phyloP scores from a whole-genome alignment of 805 yeast species.

The Lachancea kluyveri region DNA sequence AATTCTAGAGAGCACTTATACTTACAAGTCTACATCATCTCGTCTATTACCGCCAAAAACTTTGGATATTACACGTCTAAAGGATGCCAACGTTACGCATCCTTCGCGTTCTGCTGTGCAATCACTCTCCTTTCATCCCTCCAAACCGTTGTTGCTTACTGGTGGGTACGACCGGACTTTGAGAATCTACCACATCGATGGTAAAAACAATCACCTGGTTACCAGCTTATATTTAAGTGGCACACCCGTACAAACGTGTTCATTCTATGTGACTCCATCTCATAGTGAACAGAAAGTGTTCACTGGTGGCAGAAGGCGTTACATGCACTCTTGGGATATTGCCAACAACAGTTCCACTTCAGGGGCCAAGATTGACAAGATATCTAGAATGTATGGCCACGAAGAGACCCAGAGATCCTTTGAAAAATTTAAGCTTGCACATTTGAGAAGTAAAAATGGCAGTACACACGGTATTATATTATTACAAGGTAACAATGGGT shows the following conservation, averaged over 20 bases:
- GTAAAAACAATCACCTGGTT: conserved; percentile 72
- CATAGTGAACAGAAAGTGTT: conserved; percentile 42
- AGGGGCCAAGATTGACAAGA: conserved; percentile 60
- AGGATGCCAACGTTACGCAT: conserved; percentile 75
- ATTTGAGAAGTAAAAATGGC: conserved; percentile 19
- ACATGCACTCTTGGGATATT: conserved; percentile 89
- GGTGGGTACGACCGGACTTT: conserved; percentile 91
- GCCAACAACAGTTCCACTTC: conserved; percentile 25
- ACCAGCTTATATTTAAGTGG: conserved; percentile 75
- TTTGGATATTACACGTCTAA: conserved; percentile 72
- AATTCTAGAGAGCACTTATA: conserved; percentile 34
- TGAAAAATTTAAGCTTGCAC: conserved; percentile 77
- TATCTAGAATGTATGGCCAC: conserved; percentile 87
- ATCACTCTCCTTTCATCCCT: conserved; percentile 76
- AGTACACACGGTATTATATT: conserved; percentile 62
- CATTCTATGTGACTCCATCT: conserved; percentile 25
- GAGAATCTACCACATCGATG: conserved; percentile 85
- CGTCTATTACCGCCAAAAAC: conserved; percentile 62
- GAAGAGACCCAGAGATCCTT: conserved; percentile 78
- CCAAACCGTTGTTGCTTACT: conserved; percentile 68
- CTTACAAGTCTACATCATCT: conserved; percentile 35
- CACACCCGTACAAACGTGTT: conserved; percentile 73
- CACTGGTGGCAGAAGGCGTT: conserved; percentile 88
- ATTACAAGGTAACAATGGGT: conserved; percentile 79
- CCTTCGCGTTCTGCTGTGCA: conserved; percentile 79